Conservation (phyloP, 2,329 filamentous ascomycete species). For the Diaporthe sp. region DNA sequence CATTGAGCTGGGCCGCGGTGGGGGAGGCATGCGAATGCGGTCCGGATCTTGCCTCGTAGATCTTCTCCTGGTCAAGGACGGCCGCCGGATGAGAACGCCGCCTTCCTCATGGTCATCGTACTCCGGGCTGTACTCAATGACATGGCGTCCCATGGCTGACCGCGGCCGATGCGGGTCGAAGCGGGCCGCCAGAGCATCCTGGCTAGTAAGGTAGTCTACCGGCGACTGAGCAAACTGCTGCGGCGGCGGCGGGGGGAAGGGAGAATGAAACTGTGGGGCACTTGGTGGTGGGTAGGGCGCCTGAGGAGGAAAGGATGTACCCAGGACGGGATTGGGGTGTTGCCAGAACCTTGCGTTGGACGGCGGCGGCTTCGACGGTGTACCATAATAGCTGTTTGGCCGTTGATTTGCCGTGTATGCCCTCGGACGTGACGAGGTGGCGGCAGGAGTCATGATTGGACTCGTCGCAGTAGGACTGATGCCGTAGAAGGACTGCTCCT, state of each 20-base stretch:
- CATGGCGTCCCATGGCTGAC: slow-evolving; percentile 31
- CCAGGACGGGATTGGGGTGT: slow-evolving; percentile 49
- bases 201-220: slow-evolving; percentile 35
- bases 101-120: slow-evolving; percentile 58
- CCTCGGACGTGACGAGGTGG: slow-evolving; percentile 55
- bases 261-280: slow-evolving; percentile 44
- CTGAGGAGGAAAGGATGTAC: slow-evolving; percentile 46
- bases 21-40: slow-evolving; percentile 64
- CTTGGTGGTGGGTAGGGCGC: slow-evolving; percentile 48
- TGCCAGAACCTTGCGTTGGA: slow-evolving; percentile 52
- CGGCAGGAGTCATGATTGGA: slow-evolving; percentile 37
- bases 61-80: slow-evolving; percentile 56
- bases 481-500: slow-evolving; percentile 58
- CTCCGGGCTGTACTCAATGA: slow-evolving; percentile 4
- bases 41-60: slow-evolving; percentile 58
- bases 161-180: slow-evolving; percentile 34
- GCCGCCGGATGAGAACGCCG: slow-evolving; percentile 54
- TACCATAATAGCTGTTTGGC: slow-evolving; percentile 55
- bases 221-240: slow-evolving; percentile 32
- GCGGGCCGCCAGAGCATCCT: slow-evolving; percentile 19
- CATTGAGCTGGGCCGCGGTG: slow-evolving; percentile 55
- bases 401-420: slow-evolving; percentile 52
- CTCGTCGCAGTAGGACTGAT: slow-evolving; percentile 50
- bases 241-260: slow-evolving; percentile 38
- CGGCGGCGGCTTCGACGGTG: slow-evolving; percentile 52